Base-by-base conservation (phyloP, 2,329 filamentous ascomycete species). In the Sporothrix mexicana region DNA sequence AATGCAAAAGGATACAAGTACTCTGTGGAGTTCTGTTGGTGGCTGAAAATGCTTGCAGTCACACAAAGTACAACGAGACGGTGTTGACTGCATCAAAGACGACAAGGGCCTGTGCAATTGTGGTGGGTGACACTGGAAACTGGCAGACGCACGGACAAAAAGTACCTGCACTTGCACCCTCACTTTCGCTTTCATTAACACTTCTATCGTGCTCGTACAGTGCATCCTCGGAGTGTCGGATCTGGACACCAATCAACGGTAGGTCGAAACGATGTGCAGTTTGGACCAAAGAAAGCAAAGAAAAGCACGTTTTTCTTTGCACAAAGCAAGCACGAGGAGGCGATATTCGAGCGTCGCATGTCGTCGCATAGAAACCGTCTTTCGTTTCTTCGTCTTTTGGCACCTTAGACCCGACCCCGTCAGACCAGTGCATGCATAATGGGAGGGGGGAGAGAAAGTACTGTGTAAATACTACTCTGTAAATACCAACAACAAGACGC, bases 41-140 rank as follows among this genome's bases (percentile, higher is more conserved):
- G 20, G 51, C 20, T 25, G 51, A 9, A 55, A 12, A 25, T 10
- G 51, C 8, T 25, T 23, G 10, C 20, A 55, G 9, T 55, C 9
- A 12, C 23, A 25, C 20, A 20, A 20, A 20, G 51, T 7, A 20
- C 15, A 55, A 3, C 6, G 9, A 17, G 20, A 36, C 30, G 9
- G 9, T 25, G 51, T 55, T 23, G 20, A 55, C 10, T 12, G 20
- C 23, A 20, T 55, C 9, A 23, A 20, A 12, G 20, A n/a, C 59
- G 59, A 30, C 41, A 62, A n/a, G 23, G 30, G 10, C 30, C 36
- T 62, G 59, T 10, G 59, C 30, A 6, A 7, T 7, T 36, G 30
- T 36, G 59, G 59, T 30, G 17, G 17, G 59, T 62, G 59, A 62
- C 59, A 62, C 59, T 43, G 59, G 59, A 41, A 61, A 43, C 59